These are phyloP conservation scores for Kodamaea plutei DNA, from an alignment of 1,139 yeast genomes.

Conservation along the genomic window DNA sequence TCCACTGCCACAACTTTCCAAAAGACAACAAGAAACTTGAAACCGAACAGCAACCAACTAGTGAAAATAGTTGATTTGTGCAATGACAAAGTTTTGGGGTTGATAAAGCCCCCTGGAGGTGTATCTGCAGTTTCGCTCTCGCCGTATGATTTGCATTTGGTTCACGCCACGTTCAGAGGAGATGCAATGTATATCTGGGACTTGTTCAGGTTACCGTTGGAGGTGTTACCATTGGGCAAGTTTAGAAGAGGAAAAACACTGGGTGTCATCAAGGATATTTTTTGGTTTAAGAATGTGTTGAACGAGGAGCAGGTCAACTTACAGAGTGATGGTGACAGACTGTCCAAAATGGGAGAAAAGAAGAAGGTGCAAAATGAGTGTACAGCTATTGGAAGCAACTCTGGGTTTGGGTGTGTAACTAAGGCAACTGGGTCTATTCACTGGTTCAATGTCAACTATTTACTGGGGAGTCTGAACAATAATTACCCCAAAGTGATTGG, in stretches of 20 bases:
- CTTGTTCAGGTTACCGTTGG: slow-evolving; percentile 46
- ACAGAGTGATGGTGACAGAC: background rate
- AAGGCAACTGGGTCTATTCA: slow-evolving; percentile 59
- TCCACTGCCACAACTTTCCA: slow-evolving; percentile 28
- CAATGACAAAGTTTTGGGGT: slow-evolving; percentile 42
- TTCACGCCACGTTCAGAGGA: slow-evolving; percentile 57
- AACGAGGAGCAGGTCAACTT: slow-evolving; percentile 4
- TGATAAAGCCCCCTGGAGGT: slow-evolving; percentile 58
- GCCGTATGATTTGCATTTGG: slow-evolving; percentile 57
- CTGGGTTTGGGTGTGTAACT: slow-evolving; percentile 55
- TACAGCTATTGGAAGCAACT: slow-evolving; percentile 23
- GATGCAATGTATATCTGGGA: slow-evolving; percentile 67
- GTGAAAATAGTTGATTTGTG: slow-evolving; percentile 45
- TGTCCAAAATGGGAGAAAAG: too few species aligned
- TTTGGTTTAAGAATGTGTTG: slow-evolving; percentile 46
- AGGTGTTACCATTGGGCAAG: slow-evolving; percentile 54
- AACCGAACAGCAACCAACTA: slow-evolving; percentile 31
- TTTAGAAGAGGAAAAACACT: slow-evolving; percentile 64
- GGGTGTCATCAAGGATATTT: slow-evolving; percentile 46
- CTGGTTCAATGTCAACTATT: slow-evolving; percentile 50
- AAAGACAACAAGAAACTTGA: slow-evolving; percentile 22
- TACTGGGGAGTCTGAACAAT: slow-evolving; percentile 30
- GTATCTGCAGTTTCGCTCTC: slow-evolving; percentile 58
- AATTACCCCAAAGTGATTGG: slow-evolving; percentile 21
- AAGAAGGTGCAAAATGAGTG: slow-evolving; percentile 4